Evolutionary conservation across 1,139 yeast genomes (phyloP).

Genomic region (Blastobotrys proliferans): DNA sequence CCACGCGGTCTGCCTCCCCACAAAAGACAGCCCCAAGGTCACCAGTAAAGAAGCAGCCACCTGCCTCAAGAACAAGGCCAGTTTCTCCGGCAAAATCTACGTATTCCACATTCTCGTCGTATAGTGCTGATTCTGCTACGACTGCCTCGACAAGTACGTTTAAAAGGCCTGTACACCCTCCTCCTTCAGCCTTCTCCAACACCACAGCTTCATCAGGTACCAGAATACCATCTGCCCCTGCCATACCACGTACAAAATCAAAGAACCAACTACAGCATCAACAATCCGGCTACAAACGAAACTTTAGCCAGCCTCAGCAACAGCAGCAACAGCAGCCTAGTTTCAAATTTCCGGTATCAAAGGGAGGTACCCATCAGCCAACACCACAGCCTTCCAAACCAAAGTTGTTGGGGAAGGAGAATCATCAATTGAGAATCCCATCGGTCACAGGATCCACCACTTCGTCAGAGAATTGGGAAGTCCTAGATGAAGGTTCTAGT

Average conservation of each 20-base stretch:
- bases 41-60: not conserved
- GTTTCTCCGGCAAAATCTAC: not conserved
- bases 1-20: conserved; percentile 1
- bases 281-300: no score
- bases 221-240: conserved; percentile 7
- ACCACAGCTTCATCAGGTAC: not conserved
- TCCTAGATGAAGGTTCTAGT: conserved; percentile 22
- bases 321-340: conserved; percentile 1
- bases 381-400: not conserved
- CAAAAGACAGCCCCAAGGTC: not conserved
- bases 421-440: conserved; percentile 9
- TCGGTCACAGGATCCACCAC: conserved; percentile 14
- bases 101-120: not conserved
- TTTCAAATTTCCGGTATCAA: not conserved
- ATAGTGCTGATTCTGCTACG: not conserved
- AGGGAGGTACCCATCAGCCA: not conserved
- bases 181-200: no score
- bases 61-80: conserved; percentile 3
- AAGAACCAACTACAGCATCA: not conserved
- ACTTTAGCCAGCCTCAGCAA: conserved; percentile 5
- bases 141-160: no score
- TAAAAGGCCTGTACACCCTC: conserved; percentile 4
- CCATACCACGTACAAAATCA: not conserved
- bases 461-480: conserved; percentile 25
- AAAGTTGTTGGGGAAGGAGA: conserved; percentile 4